Evolutionary conservation across 352 stramenopile species (phyloP).

Genomic region (Phytophthora cryptogea): DNA sequence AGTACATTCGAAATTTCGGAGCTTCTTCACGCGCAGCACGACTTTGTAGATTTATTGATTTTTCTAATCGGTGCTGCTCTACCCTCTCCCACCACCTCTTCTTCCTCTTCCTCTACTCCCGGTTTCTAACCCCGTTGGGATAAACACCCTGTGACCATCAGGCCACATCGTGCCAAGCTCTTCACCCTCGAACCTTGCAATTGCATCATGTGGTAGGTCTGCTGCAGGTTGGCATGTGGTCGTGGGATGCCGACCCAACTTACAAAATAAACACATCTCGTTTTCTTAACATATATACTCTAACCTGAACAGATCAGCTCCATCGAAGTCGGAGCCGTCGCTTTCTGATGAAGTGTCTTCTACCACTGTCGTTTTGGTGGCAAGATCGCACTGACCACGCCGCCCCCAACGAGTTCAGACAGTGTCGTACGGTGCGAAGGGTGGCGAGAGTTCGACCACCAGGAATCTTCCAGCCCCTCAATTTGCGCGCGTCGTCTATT

Average conservation of each 20-base stretch:
- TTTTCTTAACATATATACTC: slow-evolving; percentile 13
- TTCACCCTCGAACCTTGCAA: not conserved
- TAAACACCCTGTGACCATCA: not conserved
- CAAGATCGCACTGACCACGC: not conserved
- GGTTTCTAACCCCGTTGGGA: not conserved
- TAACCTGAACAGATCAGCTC: not conserved
- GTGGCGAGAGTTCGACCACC: not conserved
- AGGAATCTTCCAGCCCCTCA: not conserved
- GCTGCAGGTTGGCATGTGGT: slow-evolving; percentile 10
- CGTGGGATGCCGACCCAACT: not conserved
- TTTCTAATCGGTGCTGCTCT: too few relatives aligned
- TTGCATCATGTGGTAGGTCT: slow-evolving; percentile 12
- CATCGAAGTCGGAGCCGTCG: slow-evolving; percentile 5
- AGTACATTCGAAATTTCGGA: too few relatives aligned
- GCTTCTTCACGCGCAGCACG: too few relatives aligned
- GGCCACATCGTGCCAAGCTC: slow-evolving; percentile 5
- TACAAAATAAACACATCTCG: slow-evolving; percentile 4
- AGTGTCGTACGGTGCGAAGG: not conserved
- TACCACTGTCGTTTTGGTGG: not conserved
- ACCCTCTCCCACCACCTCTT: not conserved
- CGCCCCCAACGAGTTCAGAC: not conserved
- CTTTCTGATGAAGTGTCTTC: slow-evolving; percentile 3
- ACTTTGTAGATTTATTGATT: too few relatives aligned
- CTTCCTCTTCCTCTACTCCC: not conserved
- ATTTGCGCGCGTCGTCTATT: not conserved